Percentiles rank a stretch among this genome's conserved stretches.
Evolutionary conservation across 2,329 filamentous ascomycete genomes (phyloP).

Genomic region (Neophaeococcomyces aloes): DNA sequence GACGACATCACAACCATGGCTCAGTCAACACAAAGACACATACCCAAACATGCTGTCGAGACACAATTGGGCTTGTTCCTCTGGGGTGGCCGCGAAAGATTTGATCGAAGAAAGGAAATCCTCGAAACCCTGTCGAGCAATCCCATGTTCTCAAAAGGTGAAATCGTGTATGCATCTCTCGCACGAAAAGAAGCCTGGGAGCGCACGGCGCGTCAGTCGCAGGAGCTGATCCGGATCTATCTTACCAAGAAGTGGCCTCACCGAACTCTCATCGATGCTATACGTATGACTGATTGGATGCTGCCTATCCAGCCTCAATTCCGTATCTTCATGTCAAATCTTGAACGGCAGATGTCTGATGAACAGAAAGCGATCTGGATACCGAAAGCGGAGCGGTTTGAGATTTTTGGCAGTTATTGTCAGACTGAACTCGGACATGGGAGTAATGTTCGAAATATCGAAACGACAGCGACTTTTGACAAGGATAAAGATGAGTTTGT

Average conservation of each 20-base stretch:
- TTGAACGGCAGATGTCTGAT: slow-evolving; percentile 21
- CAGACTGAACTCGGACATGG: slow-evolving; percentile 29
- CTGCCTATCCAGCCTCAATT: slow-evolving; percentile 21
- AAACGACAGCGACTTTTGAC: slow-evolving; percentile 27
- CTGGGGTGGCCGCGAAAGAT: slow-evolving; percentile 21
- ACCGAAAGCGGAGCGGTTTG: slow-evolving; percentile 20
- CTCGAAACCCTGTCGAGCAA: slow-evolving; percentile 15
- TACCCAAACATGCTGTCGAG: slow-evolving; percentile 15
- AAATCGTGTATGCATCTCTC: slow-evolving; percentile 15
- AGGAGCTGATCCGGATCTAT: slow-evolving; percentile 18
- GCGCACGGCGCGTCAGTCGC: slow-evolving; percentile 16
- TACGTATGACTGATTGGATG: slow-evolving; percentile 19
- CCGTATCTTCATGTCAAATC: slow-evolving; percentile 20
- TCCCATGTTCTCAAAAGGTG: slow-evolving; percentile 19
- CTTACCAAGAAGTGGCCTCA: slow-evolving; percentile 18
- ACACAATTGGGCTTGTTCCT: slow-evolving; percentile 19
- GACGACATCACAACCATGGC: neutral
- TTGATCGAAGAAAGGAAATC: slow-evolving; percentile 17
- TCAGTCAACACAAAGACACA: slow-evolving; percentile 10
- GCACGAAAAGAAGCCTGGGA: slow-evolving; percentile 21
- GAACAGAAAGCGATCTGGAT: slow-evolving; percentile 22
- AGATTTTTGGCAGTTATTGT: slow-evolving; percentile 24
- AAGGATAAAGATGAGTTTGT: slow-evolving; percentile 24
- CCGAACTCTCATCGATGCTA: slow-evolving; percentile 19
- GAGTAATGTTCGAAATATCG: slow-evolving; percentile 24